phyloP scores from a whole-genome alignment of 805 yeast genomes.

The Saccharomycopsis sp. region DNA sequence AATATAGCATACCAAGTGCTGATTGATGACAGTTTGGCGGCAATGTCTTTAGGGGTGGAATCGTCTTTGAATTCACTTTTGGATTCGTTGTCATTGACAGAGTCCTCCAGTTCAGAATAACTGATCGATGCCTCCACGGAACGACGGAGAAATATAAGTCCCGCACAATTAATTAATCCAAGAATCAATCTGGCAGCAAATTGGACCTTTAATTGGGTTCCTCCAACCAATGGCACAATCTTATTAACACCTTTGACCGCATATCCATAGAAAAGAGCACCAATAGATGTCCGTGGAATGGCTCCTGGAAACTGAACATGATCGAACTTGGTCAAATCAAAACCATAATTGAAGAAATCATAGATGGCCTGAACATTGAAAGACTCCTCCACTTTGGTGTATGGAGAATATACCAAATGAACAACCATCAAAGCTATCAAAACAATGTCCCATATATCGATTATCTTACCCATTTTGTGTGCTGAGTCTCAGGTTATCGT shows the following conservation, averaged over 20 bases:
- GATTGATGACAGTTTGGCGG: conserved; percentile 24
- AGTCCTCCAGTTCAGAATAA: conserved; percentile 18
- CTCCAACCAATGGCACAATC: conserved; percentile 20
- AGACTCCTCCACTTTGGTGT: conserved; percentile 90
- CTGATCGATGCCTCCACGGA: conserved; percentile 24
- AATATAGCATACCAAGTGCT: conserved; percentile 58
- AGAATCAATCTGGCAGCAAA: conserved; percentile 49
- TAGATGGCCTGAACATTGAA: conserved; percentile 87
- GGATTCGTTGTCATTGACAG: conserved; percentile 15
- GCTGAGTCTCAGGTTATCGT: background rate
- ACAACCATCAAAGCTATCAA: conserved; percentile 32
- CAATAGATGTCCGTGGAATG: conserved; percentile 81
- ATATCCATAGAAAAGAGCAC: conserved; percentile 50
- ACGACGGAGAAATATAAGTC: conserved; percentile 46
- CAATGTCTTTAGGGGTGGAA: conserved; percentile 9
- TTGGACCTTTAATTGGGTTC: conserved; percentile 47
- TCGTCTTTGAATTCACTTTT: conserved; percentile 13
- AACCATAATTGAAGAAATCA: conserved; percentile 66
- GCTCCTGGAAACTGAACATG: conserved; percentile 80
- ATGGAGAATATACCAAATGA: conserved; percentile 61
- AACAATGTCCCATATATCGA: conserved; percentile 9
- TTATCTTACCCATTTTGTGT: background rate
- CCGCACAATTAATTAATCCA: conserved; percentile 54
- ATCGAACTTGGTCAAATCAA: conserved; percentile 45
- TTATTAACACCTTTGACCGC: conserved; percentile 35